Conservation (phyloP, 495 filamentous ascomycete species). For the Neurospora discreta region DNA sequence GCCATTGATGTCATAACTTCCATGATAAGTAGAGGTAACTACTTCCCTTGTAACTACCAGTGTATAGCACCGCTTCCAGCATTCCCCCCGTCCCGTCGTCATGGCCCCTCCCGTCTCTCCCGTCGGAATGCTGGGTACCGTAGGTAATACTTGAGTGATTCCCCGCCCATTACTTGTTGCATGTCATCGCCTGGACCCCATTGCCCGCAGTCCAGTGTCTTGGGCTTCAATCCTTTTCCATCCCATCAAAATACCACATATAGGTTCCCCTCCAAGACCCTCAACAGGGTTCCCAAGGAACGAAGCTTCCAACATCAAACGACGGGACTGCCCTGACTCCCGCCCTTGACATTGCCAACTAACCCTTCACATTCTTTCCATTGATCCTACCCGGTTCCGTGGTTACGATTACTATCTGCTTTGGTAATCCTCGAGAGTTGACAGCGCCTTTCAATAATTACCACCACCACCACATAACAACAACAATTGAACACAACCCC, state of each 20-base stretch:
- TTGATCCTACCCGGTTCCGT: not conserved
- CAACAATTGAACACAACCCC: too few relatives aligned
- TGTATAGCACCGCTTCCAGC: not conserved
- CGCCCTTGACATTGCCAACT: not conserved
- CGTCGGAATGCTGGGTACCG: not conserved
- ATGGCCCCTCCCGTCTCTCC: not conserved
- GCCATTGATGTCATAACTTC: conserved; percentile 23
- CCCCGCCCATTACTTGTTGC: not conserved
- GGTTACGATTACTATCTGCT: not conserved
- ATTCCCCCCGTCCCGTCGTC: not conserved
- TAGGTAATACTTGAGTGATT: not conserved
- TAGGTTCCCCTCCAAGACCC: not conserved
- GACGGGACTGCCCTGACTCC: too few relatives aligned
- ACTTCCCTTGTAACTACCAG: too few relatives aligned
- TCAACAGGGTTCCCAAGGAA: not conserved
- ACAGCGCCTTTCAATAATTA: not conserved
- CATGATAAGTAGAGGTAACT: too few relatives aligned
- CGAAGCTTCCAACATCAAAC: not conserved
- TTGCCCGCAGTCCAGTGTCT: not conserved
- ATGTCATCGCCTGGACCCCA: not conserved
- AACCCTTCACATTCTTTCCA: not conserved
- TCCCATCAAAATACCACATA: not conserved
- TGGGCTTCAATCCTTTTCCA: not conserved
- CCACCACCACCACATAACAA: not conserved
- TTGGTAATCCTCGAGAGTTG: not conserved